Percentiles rank a stretch among this genome's conserved stretches.
Conservation (phyloP, 2,329 filamentous ascomycete species). For the Trichophaea hybrida region DNA sequence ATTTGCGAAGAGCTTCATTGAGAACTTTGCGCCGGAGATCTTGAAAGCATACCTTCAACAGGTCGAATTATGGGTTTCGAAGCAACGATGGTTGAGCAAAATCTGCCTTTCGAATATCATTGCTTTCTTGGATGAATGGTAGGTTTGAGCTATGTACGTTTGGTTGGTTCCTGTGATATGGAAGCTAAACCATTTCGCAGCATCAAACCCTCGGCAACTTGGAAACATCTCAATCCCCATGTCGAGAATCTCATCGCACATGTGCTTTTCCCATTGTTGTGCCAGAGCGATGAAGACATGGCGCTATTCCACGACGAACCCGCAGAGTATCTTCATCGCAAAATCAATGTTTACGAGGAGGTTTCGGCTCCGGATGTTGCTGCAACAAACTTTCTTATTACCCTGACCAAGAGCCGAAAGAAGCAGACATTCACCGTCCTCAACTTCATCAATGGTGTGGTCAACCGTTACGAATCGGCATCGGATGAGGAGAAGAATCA, state of each 20-base stretch:
- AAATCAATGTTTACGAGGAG: constrained; percentile 96
- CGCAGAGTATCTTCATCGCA: constrained; percentile 90
- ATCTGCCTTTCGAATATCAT: constrained; percentile 86
- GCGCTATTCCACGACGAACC: constrained; percentile 90
- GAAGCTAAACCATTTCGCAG: constrained; percentile 9
- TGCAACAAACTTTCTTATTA: constrained; percentile 90
- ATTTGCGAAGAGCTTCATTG: constrained; percentile 82
- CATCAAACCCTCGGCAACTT: constrained; percentile 93
- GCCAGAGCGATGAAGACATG: constrained; percentile 79
- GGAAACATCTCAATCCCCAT: constrained; percentile 84
- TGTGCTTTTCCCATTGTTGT: constrained; percentile 88
- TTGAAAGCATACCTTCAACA: constrained; percentile 86
- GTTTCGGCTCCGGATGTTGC: constrained; percentile 89
- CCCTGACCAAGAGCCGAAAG: constrained; percentile 81
- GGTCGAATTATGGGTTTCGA: constrained; percentile 95
- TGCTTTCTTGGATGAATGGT: constrained; percentile 86
- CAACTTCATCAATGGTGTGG: constrained; percentile 85
- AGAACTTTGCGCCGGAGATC: constrained; percentile 86
- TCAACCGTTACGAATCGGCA: constrained; percentile 54
- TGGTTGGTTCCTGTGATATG: not conserved
- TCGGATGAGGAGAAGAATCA: constrained; percentile 84
- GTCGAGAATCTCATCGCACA: constrained; percentile 87
- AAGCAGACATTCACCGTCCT: constrained; percentile 94
- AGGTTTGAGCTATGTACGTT: constrained; percentile 1
- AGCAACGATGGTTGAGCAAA: constrained; percentile 87